A percentile compares a stretch with the other conserved stretches of the same genome.
Conservation (phyloP, 192 early-diverging fungal species). For the Glomus cerebriforme region DNA sequence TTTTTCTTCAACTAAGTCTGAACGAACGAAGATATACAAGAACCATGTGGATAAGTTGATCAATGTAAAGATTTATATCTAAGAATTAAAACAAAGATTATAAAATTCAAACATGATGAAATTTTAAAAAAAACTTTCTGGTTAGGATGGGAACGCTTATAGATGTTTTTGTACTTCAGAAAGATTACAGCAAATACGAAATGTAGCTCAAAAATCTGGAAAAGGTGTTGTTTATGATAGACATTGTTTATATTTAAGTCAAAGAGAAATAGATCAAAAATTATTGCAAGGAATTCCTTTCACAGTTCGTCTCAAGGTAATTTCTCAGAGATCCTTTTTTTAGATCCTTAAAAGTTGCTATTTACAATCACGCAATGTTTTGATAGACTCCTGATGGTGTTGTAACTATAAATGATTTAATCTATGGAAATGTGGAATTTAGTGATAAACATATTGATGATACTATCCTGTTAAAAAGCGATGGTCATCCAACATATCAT, state of each 20-base stretch:
- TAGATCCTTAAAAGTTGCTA: no score
- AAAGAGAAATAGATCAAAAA: conserved; percentile 65
- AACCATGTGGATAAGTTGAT: conserved; percentile 67
- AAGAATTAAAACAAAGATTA: background rate
- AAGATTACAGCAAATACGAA: conserved; percentile 62
- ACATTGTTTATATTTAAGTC: conserved; percentile 70
- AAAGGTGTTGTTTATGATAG: conserved; percentile 74
- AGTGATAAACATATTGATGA: conserved; percentile 81
- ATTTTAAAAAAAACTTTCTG: background rate
- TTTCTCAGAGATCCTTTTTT: background rate
- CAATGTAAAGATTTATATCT: conserved; percentile 37
- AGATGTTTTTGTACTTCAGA: conserved; percentile 85
- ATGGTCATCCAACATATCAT: conserved; percentile 93
- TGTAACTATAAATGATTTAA: conserved; percentile 66
- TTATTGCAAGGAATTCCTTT: conserved; percentile 56
- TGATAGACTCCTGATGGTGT: conserved; percentile 54
- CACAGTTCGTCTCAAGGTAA: conserved; percentile 74
- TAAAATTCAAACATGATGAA: background rate
- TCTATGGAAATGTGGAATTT: conserved; percentile 76
- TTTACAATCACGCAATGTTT: background rate
- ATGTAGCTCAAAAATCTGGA: conserved; percentile 56
- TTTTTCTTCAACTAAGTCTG: conserved; percentile 53
- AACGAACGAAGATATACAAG: conserved; percentile 72
- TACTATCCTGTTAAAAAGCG: conserved; percentile 86
- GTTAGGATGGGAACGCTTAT: conserved; percentile 71